Evolutionary conservation across 306 rosid genomes (phyloP).

Genomic region (Vigna hirtella): DNA sequence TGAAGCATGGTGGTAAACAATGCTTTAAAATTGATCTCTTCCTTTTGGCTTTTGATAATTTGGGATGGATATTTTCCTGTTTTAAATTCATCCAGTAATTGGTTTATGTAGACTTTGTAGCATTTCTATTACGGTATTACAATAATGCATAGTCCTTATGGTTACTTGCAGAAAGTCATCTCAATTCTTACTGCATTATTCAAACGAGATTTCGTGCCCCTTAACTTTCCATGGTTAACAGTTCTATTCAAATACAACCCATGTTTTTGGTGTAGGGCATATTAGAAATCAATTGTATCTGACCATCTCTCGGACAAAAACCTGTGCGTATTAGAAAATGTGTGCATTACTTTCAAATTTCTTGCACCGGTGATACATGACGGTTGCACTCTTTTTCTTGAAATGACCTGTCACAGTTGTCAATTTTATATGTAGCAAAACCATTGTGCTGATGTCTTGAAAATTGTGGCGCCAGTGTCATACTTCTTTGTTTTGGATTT

Average conservation of each 20-base stretch:
- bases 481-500: too few species aligned
- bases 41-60: background rate
- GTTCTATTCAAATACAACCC: background rate
- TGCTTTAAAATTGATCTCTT: background rate
- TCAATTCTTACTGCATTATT: conserved; percentile 19
- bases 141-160: background rate
- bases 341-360: background rate
- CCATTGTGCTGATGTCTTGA: too few species aligned
- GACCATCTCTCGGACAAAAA: background rate
- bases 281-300: background rate
- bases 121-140: too few species aligned
- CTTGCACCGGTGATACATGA: background rate
- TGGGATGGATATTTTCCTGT: conserved; percentile 9
- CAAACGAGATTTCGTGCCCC: background rate
- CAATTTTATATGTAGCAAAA: too few species aligned
- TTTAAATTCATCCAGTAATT: conserved; percentile 15
- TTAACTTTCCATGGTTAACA: background rate
- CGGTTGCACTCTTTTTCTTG: background rate
- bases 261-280: background rate
- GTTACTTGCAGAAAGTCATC: conserved; percentile 19
- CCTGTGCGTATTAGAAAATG: background rate
- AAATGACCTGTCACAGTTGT: too few species aligned
- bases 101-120: background rate
- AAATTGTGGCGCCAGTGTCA: too few species aligned
- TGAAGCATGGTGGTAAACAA: conserved; percentile 5